Percentiles rank a stretch among this genome's conserved stretches.
Conservation (phyloP, 768 basidiomycete species). For the Boletus coccyginus region DNA sequence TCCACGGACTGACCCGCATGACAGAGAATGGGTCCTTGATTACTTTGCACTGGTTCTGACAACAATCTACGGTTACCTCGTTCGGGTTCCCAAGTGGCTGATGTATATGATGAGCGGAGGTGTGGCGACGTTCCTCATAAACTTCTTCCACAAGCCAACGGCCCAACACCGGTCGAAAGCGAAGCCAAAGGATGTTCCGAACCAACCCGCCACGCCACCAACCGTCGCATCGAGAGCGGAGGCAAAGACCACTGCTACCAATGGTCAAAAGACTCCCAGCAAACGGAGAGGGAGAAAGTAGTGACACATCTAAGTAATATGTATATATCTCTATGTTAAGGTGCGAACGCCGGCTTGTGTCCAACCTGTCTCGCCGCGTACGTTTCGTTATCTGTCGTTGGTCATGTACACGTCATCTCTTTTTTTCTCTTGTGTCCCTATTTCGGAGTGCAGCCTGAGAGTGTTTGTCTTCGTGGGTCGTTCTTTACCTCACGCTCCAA, state of each 20-base stretch:
- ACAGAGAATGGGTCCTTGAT: slow-evolving; percentile 68
- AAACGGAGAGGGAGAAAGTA: slow-evolving; percentile 32
- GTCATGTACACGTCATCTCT: too few species aligned
- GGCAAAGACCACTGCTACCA: slow-evolving; percentile 15
- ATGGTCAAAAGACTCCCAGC: slow-evolving; percentile 18
- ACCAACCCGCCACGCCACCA: not conserved
- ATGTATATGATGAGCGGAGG: slow-evolving; percentile 65
- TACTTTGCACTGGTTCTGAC: slow-evolving; percentile 50
- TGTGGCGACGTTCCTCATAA: slow-evolving; percentile 64
- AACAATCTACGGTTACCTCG: slow-evolving; percentile 48
- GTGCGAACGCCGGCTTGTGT: too few species aligned
- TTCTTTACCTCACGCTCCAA: too few species aligned
- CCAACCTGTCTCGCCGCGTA: too few species aligned
- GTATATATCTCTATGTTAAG: not conserved
- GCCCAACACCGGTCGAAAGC: slow-evolving; percentile 2
- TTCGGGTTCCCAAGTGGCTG: slow-evolving; percentile 68
- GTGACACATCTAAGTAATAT: not conserved
- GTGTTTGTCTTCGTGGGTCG: too few species aligned
- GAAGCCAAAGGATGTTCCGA: not conserved
- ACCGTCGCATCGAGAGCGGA: slow-evolving; percentile 2
- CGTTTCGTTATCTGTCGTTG: too few species aligned
- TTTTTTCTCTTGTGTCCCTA: too few species aligned
- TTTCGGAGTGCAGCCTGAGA: too few species aligned
- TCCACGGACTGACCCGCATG: slow-evolving; percentile 7
- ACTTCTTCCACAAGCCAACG: slow-evolving; percentile 51